These are phyloP conservation scores for Epichloe scottii DNA, from an alignment of 2,329 filamentous ascomycete species.

Conservation along the genomic window DNA sequence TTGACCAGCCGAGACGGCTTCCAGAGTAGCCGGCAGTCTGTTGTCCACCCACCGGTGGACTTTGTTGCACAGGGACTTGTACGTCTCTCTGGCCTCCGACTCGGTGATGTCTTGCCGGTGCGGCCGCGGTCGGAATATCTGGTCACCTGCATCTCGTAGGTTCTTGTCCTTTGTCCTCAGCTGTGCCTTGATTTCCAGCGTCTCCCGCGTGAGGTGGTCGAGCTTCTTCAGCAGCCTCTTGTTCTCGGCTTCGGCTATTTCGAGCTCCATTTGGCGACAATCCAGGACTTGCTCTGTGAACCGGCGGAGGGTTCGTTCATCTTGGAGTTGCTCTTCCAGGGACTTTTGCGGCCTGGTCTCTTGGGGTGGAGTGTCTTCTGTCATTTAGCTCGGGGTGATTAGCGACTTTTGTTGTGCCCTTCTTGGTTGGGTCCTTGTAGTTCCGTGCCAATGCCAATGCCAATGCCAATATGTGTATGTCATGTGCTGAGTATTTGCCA, in stretches of 20 bases:
- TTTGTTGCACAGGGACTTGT: slow-evolving; percentile 20
- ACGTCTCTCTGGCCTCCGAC: slow-evolving; percentile 21
- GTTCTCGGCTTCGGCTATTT: slow-evolving; percentile 18
- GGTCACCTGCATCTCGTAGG: slow-evolving; percentile 18
- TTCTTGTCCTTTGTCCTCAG: slow-evolving; percentile 16
- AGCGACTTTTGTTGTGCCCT: too few species aligned
- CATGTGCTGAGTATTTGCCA: too few species aligned
- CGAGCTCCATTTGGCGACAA: slow-evolving; percentile 22
- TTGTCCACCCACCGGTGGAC: slow-evolving; percentile 26
- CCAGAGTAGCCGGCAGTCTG: slow-evolving; percentile 18
- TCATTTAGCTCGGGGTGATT: not conserved
- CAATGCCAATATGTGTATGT: too few species aligned
- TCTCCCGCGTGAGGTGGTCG: slow-evolving; percentile 18
- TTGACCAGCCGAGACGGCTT: slow-evolving; percentile 19
- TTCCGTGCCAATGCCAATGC: too few species aligned
- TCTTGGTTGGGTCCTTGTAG: too few species aligned
- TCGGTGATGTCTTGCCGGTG: slow-evolving; percentile 24
- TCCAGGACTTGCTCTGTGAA: slow-evolving; percentile 26
- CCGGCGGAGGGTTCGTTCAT: slow-evolving; percentile 20
- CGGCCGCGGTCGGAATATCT: slow-evolving; percentile 21
- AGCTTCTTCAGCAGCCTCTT: slow-evolving; percentile 15
- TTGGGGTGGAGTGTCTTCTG: not conserved
- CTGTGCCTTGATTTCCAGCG: slow-evolving; percentile 17
- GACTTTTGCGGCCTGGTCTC: slow-evolving; percentile 1
- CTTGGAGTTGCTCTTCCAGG: slow-evolving; percentile 16